phyloP scores from a whole-genome alignment of 495 filamentous ascomycete species.

The Delitschia confertaspora region DNA sequence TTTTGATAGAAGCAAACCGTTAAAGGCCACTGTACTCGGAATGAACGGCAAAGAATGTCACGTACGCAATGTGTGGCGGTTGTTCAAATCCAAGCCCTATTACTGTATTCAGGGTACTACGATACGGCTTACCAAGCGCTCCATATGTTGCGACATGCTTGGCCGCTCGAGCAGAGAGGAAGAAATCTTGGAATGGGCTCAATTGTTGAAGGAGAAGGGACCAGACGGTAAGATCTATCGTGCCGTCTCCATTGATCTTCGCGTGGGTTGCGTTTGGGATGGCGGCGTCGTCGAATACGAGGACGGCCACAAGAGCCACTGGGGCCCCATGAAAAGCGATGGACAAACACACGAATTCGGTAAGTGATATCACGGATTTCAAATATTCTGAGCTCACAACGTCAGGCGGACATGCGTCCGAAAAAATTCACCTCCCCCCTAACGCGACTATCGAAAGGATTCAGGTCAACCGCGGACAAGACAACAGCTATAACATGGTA shows the following conservation, averaged over 20 bases:
- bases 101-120: constrained; percentile 13
- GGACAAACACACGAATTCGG: constrained; percentile 11
- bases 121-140: constrained; percentile 14
- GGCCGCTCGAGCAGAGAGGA: constrained; percentile 6
- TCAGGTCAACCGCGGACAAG: constrained; percentile 22
- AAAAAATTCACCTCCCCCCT: constrained; percentile 28
- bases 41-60: constrained; percentile 17
- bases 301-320: constrained; percentile 33
- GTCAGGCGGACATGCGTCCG: constrained; percentile 34
- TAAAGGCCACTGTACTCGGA: constrained; percentile 24
- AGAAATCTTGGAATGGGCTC: constrained; percentile 17
- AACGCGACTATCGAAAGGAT: constrained; percentile 32
- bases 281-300: constrained; percentile 36
- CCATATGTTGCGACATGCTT: constrained; percentile 5
- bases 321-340: constrained; percentile 27
- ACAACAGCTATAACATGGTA: constrained; percentile 14
- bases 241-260: constrained; percentile 31
- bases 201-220: constrained; percentile 31
- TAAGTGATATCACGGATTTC: too few species aligned
- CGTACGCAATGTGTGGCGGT: constrained; percentile 27
- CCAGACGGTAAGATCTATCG: constrained; percentile 23
- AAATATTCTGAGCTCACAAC: too few species aligned
- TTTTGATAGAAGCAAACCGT: constrained; percentile 14
- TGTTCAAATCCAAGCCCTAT: constrained; percentile 25
- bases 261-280: constrained; percentile 35